Evolutionary conservation across 345 rosid genomes (phyloP).

Genomic region (Leavenworthia alabamica): DNA sequence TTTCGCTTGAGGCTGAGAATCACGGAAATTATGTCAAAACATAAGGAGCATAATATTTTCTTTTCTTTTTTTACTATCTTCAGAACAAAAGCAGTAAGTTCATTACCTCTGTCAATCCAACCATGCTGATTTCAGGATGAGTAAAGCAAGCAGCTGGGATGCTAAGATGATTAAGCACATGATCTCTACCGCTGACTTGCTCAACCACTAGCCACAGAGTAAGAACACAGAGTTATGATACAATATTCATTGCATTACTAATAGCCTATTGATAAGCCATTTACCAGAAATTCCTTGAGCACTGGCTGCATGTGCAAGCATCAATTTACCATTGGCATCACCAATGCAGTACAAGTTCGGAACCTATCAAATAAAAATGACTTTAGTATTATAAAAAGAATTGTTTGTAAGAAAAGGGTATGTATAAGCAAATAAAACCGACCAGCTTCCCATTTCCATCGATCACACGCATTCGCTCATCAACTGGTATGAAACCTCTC

Average conservation of each 20-base stretch:
- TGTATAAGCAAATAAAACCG: slow-evolving; percentile 11
- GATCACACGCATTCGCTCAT: slow-evolving; percentile 80
- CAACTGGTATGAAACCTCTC: slow-evolving; percentile 87
- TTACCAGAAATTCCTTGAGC: slow-evolving; percentile 99
- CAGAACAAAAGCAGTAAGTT: not conserved
- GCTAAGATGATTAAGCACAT: slow-evolving; percentile 84
- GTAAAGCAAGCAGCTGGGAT: slow-evolving; percentile 99
- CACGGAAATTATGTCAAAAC: not conserved
- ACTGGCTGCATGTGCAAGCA: slow-evolving; percentile 99
- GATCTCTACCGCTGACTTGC: slow-evolving; percentile 87
- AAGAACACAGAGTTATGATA: slow-evolving; percentile 15
- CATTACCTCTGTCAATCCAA: slow-evolving; percentile 89
- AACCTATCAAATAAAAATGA: slow-evolving; percentile 43
- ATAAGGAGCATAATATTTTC: not conserved
- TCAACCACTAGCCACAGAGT: slow-evolving; percentile 61
- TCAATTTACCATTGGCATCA: slow-evolving; percentile 96
- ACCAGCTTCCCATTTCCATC: slow-evolving; percentile 83
- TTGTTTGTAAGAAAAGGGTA: not conserved
- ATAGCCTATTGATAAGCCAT: slow-evolving; percentile 21
- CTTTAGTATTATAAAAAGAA: not conserved
- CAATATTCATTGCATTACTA: not conserved
- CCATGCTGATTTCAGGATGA: slow-evolving; percentile 99
- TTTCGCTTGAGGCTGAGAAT: slow-evolving; percentile 89
- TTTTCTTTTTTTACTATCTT: not conserved
- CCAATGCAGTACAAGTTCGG: slow-evolving; percentile 90